Evolutionary conservation across 164 flowering plant genomes (phyloP).

Genomic region (Umbellularia californica): DNA sequence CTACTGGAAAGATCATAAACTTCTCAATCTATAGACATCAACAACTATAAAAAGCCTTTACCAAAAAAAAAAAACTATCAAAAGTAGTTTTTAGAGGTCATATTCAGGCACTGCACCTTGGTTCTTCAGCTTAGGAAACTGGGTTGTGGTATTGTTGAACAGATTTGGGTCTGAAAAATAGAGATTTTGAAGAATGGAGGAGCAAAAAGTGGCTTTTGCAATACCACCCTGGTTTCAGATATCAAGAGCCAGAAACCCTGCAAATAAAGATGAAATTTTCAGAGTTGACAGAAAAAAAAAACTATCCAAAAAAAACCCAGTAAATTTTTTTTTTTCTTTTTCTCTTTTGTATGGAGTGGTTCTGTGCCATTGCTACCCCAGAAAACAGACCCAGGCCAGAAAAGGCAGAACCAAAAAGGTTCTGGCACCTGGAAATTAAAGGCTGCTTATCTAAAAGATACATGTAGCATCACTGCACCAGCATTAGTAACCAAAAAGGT

Average conservation of each 20-base stretch:
- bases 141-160: neutral
- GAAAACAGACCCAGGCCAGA: too few relatives aligned
- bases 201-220: neutral
- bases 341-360: neutral
- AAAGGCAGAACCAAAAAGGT: too few relatives aligned
- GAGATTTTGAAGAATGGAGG: neutral
- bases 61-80: neutral
- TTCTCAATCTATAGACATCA: neutral
- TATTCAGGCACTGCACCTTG: neutral
- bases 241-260: neutral
- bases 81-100: neutral
- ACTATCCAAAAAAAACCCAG: neutral
- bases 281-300: neutral
- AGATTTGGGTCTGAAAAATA: neutral
- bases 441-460: too few relatives aligned
- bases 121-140: neutral
- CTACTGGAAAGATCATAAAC: neutral
- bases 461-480: too few relatives aligned
- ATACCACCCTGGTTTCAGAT: constrained; percentile 2
- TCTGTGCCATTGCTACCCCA: too few relatives aligned
- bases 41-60: neutral
- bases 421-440: too few relatives aligned
- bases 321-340: neutral
- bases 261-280: neutral
- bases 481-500: too few relatives aligned